A percentile compares a stretch with the other conserved stretches of the same genome.
phyloP scores from a whole-genome alignment of 2,329 filamentous ascomycete species.

The Fusarium sp. region DNA sequence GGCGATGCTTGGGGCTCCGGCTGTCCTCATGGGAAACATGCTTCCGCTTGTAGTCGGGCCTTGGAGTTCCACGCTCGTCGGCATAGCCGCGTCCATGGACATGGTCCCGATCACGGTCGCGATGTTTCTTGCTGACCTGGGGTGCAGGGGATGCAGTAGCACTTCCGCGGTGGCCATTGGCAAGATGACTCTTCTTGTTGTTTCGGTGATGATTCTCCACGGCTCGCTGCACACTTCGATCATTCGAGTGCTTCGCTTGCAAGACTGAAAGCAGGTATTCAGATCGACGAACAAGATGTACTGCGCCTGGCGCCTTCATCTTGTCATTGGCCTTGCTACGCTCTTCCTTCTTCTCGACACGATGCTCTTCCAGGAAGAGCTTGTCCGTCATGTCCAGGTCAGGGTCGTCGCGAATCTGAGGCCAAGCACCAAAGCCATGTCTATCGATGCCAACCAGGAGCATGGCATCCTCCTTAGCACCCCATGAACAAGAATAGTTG shows the following conservation, averaged over 20 bases:
- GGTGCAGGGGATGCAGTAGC: constrained; percentile 80
- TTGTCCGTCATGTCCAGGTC: constrained; percentile 90
- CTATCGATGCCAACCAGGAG: constrained; percentile 91
- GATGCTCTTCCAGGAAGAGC: constrained; percentile 96
- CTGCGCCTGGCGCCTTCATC: constrained; percentile 94
- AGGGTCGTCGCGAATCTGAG: constrained; percentile 89
- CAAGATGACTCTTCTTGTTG: constrained; percentile 79
- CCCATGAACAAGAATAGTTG: constrained; percentile 92
- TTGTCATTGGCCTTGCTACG: constrained; percentile 81
- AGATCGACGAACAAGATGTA: constrained; percentile 92
- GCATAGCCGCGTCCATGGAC: constrained; percentile 59
- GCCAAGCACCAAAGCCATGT: constrained; percentile 96
- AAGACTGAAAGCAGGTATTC: constrained; percentile 97
- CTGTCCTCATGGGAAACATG: constrained; percentile 63
- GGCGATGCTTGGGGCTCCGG: constrained; percentile 57
- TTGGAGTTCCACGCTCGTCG: constrained; percentile 63
- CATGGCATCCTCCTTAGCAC: constrained; percentile 95
- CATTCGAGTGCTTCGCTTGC: constrained; percentile 83
- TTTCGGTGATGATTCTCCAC: constrained; percentile 95
- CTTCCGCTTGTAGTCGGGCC: constrained; percentile 71
- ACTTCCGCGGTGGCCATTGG: constrained; percentile 71
- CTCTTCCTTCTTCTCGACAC: constrained; percentile 97
- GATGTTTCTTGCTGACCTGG: constrained; percentile 56
- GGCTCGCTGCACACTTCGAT: constrained; percentile 79
- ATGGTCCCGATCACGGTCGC: constrained; percentile 61